phyloP scores from a whole-genome alignment of 768 basidiomycete genomes.

The Chalciporus pseudorubinellus region DNA sequence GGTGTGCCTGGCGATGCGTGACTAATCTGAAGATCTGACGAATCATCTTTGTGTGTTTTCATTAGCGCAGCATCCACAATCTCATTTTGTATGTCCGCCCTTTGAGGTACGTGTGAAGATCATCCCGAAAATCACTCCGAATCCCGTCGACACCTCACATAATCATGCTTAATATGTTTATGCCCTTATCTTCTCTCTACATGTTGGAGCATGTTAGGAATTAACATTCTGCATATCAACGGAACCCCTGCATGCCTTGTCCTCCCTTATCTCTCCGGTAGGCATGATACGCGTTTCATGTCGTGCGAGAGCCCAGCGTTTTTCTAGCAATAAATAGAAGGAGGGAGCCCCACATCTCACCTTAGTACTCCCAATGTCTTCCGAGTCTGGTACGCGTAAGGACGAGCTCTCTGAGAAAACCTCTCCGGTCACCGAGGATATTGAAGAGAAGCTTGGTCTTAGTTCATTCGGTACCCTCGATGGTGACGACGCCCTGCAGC shows the following conservation, averaged over 20 bases:
- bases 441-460: constrained; percentile 35
- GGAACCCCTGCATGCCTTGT: neutral
- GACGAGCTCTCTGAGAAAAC: constrained; percentile 16
- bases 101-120: constrained; percentile 17
- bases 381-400: constrained; percentile 9
- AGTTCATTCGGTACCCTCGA: constrained; percentile 37
- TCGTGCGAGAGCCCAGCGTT: constrained; percentile 8
- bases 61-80: constrained; percentile 4
- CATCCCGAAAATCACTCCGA: neutral
- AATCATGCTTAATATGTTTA: constrained; percentile 12
- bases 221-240: neutral
- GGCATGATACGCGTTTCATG: neutral
- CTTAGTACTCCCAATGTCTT: constrained; percentile 17
- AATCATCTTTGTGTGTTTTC: constrained; percentile 14
- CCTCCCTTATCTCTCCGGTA: constrained; percentile 13
- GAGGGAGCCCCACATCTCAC: neutral
- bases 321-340: constrained; percentile 8
- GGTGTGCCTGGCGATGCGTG: constrained; percentile 11
- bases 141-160: too few relatives aligned
- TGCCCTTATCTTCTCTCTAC: constrained; percentile 16
- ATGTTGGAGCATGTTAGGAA: neutral
- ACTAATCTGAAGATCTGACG: constrained; percentile 13
- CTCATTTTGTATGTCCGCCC: neutral
- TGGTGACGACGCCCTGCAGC: constrained; percentile 59
- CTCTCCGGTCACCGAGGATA: constrained; percentile 6